Percentiles rank a stretch among this genome's conserved stretches.
phyloP scores from a whole-genome alignment of 345 rosid genomes.

The Pseudoturritis turrita region DNA sequence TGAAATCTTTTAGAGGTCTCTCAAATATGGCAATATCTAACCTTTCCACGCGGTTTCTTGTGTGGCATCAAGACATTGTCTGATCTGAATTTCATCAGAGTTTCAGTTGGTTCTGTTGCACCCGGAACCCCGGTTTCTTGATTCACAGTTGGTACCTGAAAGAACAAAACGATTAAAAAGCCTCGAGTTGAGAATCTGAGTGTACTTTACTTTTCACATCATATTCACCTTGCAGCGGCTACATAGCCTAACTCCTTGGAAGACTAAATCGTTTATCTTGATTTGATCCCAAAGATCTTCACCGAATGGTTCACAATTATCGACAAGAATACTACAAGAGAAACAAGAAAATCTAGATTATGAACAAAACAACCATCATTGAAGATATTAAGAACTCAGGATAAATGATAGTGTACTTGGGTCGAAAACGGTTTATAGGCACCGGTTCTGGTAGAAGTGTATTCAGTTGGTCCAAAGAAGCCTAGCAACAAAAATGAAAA shows the following conservation, averaged over 20 bases:
- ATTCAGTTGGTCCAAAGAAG: conserved; percentile 72
- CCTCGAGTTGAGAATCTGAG: background rate
- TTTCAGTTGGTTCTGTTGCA: conserved; percentile 60
- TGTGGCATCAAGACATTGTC: conserved; percentile 66
- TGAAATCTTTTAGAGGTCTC: no score
- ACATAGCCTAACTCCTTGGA: conserved; percentile 70
- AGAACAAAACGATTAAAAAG: background rate
- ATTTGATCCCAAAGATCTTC: conserved; percentile 89
- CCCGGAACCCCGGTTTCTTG: conserved; percentile 70
- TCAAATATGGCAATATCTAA: no score
- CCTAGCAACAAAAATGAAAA: conserved; percentile 38
- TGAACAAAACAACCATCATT: background rate
- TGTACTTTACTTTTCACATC: background rate
- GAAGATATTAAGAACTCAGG: background rate
- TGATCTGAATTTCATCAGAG: conserved; percentile 58
- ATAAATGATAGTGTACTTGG: conserved; percentile 49
- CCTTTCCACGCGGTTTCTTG: conserved; percentile 63
- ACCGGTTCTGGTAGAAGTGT: conserved; percentile 66
- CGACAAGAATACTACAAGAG: conserved; percentile 57
- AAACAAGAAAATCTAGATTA: background rate
- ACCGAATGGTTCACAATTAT: conserved; percentile 66
- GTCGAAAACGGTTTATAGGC: conserved; percentile 83
- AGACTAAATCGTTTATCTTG: conserved; percentile 45
- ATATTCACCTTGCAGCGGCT: conserved; percentile 79
- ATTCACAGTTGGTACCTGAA: conserved; percentile 70